Evolutionary conservation across 257 asterid species (phyloP).

Genomic region (Euphrasia confusa): DNA sequence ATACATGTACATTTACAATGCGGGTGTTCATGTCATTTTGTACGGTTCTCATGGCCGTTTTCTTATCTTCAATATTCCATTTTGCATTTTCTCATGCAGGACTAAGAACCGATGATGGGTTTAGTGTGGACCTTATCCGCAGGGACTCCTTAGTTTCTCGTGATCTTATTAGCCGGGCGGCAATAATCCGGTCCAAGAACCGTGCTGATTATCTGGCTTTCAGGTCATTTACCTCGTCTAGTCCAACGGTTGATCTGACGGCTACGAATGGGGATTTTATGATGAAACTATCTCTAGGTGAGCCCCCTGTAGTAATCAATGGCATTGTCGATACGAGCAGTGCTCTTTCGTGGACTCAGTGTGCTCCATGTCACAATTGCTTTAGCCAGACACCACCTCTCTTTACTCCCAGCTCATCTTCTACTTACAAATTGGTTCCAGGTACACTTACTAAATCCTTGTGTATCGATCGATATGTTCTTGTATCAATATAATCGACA

Average conservation of each 20-base stretch:
- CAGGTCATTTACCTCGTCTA: slow-evolving; percentile 21
- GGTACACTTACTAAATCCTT: slow-evolving; percentile 1
- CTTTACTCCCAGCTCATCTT: slow-evolving; percentile 32
- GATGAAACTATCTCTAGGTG: slow-evolving; percentile 45
- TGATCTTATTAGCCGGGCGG: slow-evolving; percentile 26
- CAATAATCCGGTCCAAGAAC: slow-evolving; percentile 35
- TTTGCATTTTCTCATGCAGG: no score
- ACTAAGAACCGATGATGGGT: no score
- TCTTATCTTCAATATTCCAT: no score
- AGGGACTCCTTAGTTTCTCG: no score
- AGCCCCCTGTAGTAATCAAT: slow-evolving; percentile 33
- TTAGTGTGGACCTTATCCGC: no score
- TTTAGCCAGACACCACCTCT: slow-evolving; percentile 27
- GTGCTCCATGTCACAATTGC: slow-evolving; percentile 38
- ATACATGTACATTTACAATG: no score
- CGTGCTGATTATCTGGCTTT: slow-evolving; percentile 25
- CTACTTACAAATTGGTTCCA: slow-evolving; percentile 26
- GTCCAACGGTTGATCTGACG: slow-evolving; percentile 25
- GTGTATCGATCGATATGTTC: neutral
- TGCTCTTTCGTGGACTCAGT: slow-evolving; percentile 42
- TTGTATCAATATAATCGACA: neutral
- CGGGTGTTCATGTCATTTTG: no score
- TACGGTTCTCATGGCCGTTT: no score
- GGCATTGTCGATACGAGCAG: slow-evolving; percentile 42
- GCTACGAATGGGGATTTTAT: slow-evolving; percentile 39